phyloP scores from a whole-genome alignment of 257 asterid genomes.

The Solanum pinnatisectum region DNA sequence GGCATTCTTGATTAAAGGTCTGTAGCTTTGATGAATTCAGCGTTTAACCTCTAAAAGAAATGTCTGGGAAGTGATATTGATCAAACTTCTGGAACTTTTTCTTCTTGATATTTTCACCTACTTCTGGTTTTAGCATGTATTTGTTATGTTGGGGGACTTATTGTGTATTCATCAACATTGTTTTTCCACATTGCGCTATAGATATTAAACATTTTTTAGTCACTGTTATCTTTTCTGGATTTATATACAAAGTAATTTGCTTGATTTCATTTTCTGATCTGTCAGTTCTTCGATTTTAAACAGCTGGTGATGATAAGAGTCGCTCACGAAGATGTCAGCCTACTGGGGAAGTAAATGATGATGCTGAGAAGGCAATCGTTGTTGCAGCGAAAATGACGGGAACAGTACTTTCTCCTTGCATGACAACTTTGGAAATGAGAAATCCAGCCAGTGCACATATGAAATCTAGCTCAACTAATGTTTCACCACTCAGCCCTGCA shows the following conservation, averaged over 20 bases:
- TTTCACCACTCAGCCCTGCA: conserved; percentile 19
- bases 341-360: conserved; percentile 25
- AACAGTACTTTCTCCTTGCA: conserved; percentile 19
- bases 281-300: neutral
- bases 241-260: neutral
- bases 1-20: neutral
- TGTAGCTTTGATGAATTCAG: neutral
- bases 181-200: neutral
- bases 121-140: neutral
- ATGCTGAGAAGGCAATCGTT: conserved; percentile 30
- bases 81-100: neutral
- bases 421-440: conserved; percentile 40
- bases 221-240: neutral
- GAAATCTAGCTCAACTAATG: conserved; percentile 30
- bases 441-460: conserved; percentile 33
- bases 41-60: neutral
- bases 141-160: neutral
- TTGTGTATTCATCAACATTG: neutral
- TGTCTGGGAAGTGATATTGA: neutral
- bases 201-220: neutral
- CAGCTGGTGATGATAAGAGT: neutral
- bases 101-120: neutral
- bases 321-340: neutral
- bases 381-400: conserved; percentile 26
- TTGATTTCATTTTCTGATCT: neutral